Evolutionary conservation across 2,329 filamentous ascomycete genomes (phyloP).

Genomic region (Aureobasidium lini): DNA sequence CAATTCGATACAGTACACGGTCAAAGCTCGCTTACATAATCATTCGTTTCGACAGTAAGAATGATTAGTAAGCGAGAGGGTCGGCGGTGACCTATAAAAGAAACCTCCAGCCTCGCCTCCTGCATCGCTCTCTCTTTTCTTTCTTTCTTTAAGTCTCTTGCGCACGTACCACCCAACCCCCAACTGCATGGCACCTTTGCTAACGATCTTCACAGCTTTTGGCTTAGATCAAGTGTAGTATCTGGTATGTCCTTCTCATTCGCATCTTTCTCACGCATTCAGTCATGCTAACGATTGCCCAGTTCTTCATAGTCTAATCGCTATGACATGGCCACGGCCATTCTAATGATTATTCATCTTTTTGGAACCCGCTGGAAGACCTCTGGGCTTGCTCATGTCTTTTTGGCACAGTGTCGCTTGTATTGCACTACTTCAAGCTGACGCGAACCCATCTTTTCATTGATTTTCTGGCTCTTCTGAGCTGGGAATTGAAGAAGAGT

Average conservation of each 20-base stretch:
- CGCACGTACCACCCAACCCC: neutral
- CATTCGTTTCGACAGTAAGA: no score
- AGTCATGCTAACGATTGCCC: neutral
- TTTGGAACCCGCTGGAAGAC: slow-evolving; percentile 50
- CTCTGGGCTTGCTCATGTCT: slow-evolving; percentile 67
- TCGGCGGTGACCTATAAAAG: no score
- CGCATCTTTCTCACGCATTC: no score
- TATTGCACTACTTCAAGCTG: slow-evolving; percentile 67
- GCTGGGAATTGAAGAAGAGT: slow-evolving; percentile 23
- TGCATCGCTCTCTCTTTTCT: neutral
- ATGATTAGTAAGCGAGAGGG: no score
- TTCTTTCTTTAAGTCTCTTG: neutral
- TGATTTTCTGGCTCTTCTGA: slow-evolving; percentile 15
- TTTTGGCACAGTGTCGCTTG: slow-evolving; percentile 62
- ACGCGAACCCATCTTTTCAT: slow-evolving; percentile 49
- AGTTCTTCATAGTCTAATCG: slow-evolving; percentile 93
- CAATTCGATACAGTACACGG: neutral
- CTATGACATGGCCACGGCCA: slow-evolving; percentile 69
- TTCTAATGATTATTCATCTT: slow-evolving; percentile 77
- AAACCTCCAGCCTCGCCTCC: no score
- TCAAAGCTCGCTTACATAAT: neutral
- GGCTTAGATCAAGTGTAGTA: slow-evolving; percentile 14
- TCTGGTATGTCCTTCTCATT: neutral
- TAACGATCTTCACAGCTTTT: neutral
- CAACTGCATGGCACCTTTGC: neutral